These are phyloP conservation scores for Ustilago xerochloae DNA, from an alignment of 1,284 basidiomycete species.

Conservation along the genomic window DNA sequence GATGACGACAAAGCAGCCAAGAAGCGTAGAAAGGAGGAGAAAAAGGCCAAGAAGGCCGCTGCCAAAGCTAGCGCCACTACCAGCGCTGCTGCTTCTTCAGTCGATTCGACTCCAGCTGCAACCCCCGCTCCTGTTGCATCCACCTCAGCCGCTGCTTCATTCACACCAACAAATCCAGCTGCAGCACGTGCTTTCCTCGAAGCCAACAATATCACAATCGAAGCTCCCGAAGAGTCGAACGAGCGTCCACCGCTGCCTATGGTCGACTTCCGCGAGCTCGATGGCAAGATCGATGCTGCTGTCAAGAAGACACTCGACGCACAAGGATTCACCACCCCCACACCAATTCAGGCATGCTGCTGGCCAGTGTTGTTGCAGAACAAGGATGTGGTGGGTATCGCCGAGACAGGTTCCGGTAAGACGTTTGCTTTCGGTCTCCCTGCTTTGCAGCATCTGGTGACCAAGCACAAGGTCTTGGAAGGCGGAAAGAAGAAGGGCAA, in stretches of 20 bases:
- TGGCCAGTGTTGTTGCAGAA: conserved; percentile 90
- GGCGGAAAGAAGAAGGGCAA: conserved; percentile 51
- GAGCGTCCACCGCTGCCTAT: conserved; percentile 73
- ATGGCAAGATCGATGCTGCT: conserved; percentile 76
- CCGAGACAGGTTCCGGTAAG: conserved; percentile 92
- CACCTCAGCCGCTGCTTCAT: conserved; percentile 48
- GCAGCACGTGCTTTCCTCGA: conserved; percentile 63
- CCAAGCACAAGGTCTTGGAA: conserved; percentile 60
- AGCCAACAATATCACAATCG: conserved; percentile 66
- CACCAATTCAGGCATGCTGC: conserved; percentile 93
- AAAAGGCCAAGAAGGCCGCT: conserved; percentile 49
- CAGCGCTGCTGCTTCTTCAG: conserved; percentile 13
- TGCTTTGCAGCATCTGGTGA: conserved; percentile 78
- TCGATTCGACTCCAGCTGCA: conserved; percentile 45
- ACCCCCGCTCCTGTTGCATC: conserved; percentile 48
- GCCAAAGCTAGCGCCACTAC: conserved; percentile 29
- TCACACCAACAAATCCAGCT: conserved; percentile 60
- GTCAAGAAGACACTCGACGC: conserved; percentile 73
- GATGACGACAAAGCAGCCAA: conserved; percentile 67
- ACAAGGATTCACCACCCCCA: conserved; percentile 82
- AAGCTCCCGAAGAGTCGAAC: conserved; percentile 69
- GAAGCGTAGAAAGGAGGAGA: conserved; percentile 65
- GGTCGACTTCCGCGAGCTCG: conserved; percentile 80
- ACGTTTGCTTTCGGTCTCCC: conserved; percentile 96
- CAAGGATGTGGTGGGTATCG: conserved; percentile 92